Base-by-base conservation (phyloP, 2,329 filamentous ascomycete genomes). In the Nigrograna mackinnonii region DNA sequence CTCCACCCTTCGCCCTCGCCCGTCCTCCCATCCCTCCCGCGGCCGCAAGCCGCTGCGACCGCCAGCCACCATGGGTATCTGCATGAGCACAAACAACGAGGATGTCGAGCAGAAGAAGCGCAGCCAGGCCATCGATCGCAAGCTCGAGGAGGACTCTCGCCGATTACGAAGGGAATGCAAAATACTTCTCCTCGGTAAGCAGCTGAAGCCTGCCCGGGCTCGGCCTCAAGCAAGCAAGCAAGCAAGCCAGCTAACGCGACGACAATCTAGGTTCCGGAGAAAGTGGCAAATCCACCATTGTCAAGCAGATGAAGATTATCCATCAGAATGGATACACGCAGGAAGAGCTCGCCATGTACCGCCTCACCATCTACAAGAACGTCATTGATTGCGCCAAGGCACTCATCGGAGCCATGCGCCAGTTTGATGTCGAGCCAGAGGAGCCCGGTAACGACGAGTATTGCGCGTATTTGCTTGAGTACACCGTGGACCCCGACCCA, bases 301-400 rank as follows among this genome's bases (percentile, higher is more conserved):
- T 99, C 57, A 99, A 99, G 73, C 94, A 99, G 79, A 99, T 99
- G 94, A 99, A 97, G 75, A 99, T 99, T 60, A 97, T 99, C 64
- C 94, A 99, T 66, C 87, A 97, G 62, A 96, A 96, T 73, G 94
- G 94, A 47, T 99, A 99, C 72, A 91, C 89, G 9, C 84, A 90
- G 55, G 92, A 97, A 60, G 94, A 99, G 71, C 79, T 97, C 37
- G 87, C 87, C 61, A 86, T 96, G 67, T 97, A 97, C 75, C 87
- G 94, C 46, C 83, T 95, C 49, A 97, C 94, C 22, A 91, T 99
- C 47, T 99, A 95, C 78, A 99, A 99, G 75, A 99, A 99, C 69
- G 79, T 99, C 46, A 82, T 97, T 57, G 94, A 99, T 72, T 99
- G 94, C 77, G 89, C 91, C 55, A 97, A 96, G 67, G 87, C 91